Percentiles rank a stretch among this genome's conserved stretches.
phyloP scores from a whole-genome alignment of 1,284 basidiomycete species.

The Papiliotrema nemorosa region DNA sequence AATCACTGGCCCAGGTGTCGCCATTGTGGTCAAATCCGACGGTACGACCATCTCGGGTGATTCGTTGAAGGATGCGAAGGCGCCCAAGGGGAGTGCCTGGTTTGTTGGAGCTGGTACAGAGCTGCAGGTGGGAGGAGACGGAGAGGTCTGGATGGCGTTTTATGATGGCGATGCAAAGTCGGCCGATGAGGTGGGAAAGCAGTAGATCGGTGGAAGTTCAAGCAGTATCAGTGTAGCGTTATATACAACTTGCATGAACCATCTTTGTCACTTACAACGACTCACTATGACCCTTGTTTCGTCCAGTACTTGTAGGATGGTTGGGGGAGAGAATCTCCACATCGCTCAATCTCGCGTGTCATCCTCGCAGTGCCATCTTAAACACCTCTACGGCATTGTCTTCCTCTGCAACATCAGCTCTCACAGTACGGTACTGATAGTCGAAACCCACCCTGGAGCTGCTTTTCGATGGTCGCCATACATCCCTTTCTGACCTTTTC shows the following conservation, averaged over 20 bases:
- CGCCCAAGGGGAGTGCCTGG: constrained; percentile 25
- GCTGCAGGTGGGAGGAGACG: constrained; percentile 11
- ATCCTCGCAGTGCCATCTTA: too few relatives aligned
- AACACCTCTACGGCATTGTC: neutral
- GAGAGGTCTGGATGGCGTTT: constrained; percentile 36
- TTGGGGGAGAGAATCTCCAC: neutral
- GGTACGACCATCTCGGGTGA: constrained; percentile 3
- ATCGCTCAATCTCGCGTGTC: neutral
- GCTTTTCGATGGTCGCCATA: neutral
- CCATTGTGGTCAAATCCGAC: constrained; percentile 17
- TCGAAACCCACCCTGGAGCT: neutral
- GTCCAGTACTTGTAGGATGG: neutral
- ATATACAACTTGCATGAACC: neutral
- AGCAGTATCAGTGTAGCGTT: neutral
- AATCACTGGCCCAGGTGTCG: constrained; percentile 27
- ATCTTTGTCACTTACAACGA: neutral
- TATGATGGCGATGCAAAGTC: constrained; percentile 25
- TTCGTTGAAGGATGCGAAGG: constrained; percentile 3
- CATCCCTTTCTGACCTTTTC: neutral
- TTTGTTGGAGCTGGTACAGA: constrained; percentile 28
- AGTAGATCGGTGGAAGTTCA: neutral
- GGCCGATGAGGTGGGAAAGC: constrained; percentile 2
- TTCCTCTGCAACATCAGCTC: neutral
- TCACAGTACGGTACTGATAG: too few relatives aligned
- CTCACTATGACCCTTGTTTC: neutral